Evolutionary conservation across 2,329 filamentous ascomycete species (phyloP).

Genomic region (Harringtonia lauricola): DNA sequence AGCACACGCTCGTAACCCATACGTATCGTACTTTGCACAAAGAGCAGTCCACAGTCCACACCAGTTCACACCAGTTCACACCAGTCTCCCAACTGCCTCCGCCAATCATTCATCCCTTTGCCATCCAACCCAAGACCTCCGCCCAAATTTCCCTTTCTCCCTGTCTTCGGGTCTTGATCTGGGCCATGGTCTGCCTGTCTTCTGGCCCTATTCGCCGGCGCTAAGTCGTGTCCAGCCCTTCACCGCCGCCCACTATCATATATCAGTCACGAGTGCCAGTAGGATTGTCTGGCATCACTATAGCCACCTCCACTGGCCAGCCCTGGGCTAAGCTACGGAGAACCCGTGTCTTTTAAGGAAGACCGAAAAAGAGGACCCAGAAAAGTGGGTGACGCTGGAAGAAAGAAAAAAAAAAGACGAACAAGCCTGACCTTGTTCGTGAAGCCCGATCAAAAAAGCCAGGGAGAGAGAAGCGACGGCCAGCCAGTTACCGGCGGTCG

Average conservation of each 20-base stretch:
- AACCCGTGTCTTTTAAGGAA: neutral
- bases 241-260: too few relatives aligned
- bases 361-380: neutral
- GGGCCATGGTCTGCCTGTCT: neutral
- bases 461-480: too few relatives aligned
- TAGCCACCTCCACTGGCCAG: too few relatives aligned
- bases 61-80: slow-evolving; percentile 1
- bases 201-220: neutral
- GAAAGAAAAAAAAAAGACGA: neutral
- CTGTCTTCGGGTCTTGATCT: slow-evolving; percentile 6
- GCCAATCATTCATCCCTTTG: too few relatives aligned
- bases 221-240: too few relatives aligned
- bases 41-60: neutral
- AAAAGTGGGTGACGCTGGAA: neutral
- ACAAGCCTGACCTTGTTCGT: neutral
- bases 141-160: slow-evolving; percentile 2
- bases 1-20: neutral
- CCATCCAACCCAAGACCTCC: slow-evolving; percentile 9
- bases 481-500: too few relatives aligned
- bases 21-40: neutral
- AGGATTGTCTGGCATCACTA: too few relatives aligned
- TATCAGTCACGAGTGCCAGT: too few relatives aligned
- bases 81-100: slow-evolving; percentile 5
- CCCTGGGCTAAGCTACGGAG: too few relatives aligned
- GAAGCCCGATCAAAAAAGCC: too few relatives aligned